Base-by-base conservation (phyloP, 2,329 filamentous ascomycete genomes). In the Sporothrix pallida region DNA sequence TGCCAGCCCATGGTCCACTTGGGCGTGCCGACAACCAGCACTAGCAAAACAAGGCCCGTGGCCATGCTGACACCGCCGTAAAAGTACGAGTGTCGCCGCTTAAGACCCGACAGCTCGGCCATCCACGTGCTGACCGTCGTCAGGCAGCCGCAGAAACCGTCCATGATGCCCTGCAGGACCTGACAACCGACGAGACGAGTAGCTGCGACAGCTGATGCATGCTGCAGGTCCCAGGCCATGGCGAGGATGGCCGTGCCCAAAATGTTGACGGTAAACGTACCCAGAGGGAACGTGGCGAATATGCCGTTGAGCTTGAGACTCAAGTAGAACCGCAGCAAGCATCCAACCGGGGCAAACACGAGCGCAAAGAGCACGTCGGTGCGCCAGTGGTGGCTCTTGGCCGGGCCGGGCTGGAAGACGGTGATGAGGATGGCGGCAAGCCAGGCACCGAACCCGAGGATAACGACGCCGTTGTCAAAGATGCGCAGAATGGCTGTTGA, bases 261-360 rank as follows among this genome's bases (percentile, higher is more conserved):
- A 4, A 97, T 85, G 78, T 98, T 98, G 42, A 92, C 93, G 0
- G 84, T 83, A 78, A 98, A 97, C 0, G 95, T 98, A 2, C 95
- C 95, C 0, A 98, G 81, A 0, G 95, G 95, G 77, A 98, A 98
- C 0, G 86, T 83, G 0, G 89, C 81, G 0, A 89, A 77, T 23
- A 88, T 85, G 0, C 87, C 84, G 78, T 98, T 98, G n/a, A 97
- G 86, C 31, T 84, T 81, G 7, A 92, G 79, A 0, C 92, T 92
- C 0, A 88, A 81, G 79, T 94, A 95, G 83, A 93, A 97, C 3
- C 95, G 88, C 0, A 87, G 79, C 0, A 97, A 82, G 77, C 92
- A 95, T 0, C 95, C 95, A 0, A 93, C 77, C 0, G 95, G 95
- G 0, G 94, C 92, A 78, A 98, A 96, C 1, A 94, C 90, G 37